Evolutionary conservation across 345 rosid genomes (phyloP).

Genomic region (Isatis tinctoria): DNA sequence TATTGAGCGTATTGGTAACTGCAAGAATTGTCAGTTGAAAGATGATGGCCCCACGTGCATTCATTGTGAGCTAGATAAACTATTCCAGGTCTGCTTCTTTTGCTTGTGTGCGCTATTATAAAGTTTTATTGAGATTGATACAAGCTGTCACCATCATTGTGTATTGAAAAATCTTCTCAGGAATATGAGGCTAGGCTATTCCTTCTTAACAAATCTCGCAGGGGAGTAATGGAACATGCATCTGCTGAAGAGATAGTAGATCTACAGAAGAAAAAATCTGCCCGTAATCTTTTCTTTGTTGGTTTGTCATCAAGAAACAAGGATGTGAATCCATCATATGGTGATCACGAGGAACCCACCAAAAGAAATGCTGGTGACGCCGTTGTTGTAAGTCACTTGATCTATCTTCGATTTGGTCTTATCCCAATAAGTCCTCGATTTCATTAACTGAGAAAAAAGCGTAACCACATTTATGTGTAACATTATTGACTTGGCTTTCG

Average conservation of each 20-base stretch:
- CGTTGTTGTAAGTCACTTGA: slow-evolving; percentile 57
- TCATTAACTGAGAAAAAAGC: neutral
- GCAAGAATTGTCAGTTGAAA: slow-evolving; percentile 58
- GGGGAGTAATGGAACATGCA: slow-evolving; percentile 63
- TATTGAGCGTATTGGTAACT: slow-evolving; percentile 64
- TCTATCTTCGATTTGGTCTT: slow-evolving; percentile 17
- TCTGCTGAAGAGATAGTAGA: slow-evolving; percentile 84
- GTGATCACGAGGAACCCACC: slow-evolving; percentile 40
- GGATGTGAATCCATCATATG: slow-evolving; percentile 35
- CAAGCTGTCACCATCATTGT: slow-evolving; percentile 7
- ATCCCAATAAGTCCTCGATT: neutral
- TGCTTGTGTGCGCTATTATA: slow-evolving; percentile 12
- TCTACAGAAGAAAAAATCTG: slow-evolving; percentile 71
- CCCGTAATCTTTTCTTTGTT: slow-evolving; percentile 74
- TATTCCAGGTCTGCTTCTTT: slow-evolving; percentile 59
- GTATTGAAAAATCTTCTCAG: slow-evolving; percentile 37
- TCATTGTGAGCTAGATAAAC: slow-evolving; percentile 81
- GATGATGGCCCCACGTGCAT: slow-evolving; percentile 79
- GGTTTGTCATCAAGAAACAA: slow-evolving; percentile 53
- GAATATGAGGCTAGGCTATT: slow-evolving; percentile 89
- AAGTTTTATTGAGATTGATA: neutral
- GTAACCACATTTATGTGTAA: neutral
- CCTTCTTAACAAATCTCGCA: slow-evolving; percentile 62
- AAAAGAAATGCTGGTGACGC: slow-evolving; percentile 65
- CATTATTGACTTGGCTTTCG: neutral